Evolutionary conservation across 208 protist genomes (phyloP).

Genomic region (Sergeia podlipaevii): DNA sequence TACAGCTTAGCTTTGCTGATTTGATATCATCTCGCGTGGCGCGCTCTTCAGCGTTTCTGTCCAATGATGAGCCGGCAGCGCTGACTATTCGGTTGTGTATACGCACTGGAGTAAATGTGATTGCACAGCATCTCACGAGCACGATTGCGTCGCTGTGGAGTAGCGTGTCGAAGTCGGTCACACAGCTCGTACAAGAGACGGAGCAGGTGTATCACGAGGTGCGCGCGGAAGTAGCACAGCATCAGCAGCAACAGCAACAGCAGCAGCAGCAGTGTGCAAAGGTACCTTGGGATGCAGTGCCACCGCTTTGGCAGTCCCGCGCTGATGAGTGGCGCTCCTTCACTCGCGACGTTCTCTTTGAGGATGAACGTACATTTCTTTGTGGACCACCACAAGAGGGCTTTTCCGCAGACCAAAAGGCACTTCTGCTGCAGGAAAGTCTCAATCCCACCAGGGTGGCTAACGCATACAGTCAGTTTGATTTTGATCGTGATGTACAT

Average conservation of each 20-base stretch:
- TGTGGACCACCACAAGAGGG: constrained; percentile 47
- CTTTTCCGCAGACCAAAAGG: constrained; percentile 42
- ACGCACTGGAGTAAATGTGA: constrained; percentile 52
- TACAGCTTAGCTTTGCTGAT: constrained; percentile 52
- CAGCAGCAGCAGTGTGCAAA: background rate
- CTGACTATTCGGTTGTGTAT: constrained; percentile 53
- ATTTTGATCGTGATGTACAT: constrained; percentile 64
- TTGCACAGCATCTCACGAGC: constrained; percentile 44
- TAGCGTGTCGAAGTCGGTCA: constrained; percentile 43
- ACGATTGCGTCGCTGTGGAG: constrained; percentile 63
- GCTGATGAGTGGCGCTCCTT: constrained; percentile 53
- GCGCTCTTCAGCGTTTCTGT: constrained; percentile 24
- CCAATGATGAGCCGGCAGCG: constrained; percentile 16
- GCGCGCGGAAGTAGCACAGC: constrained; percentile 27
- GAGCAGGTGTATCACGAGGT: constrained; percentile 39
- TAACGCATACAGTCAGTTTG: constrained; percentile 31
- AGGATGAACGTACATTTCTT: constrained; percentile 58
- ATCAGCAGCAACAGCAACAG: background rate
- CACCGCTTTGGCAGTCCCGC: constrained; percentile 45
- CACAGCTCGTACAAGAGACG: constrained; percentile 38
- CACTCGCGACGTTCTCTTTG: constrained; percentile 30
- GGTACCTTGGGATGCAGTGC: constrained; percentile 59
- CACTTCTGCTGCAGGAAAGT: constrained; percentile 53
- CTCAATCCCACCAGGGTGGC: constrained; percentile 35
- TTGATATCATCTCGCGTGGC: constrained; percentile 36